These are phyloP conservation scores for Microthyrium microscopicum DNA, from an alignment of 2,329 filamentous ascomycete genomes.

Conservation along the genomic window DNA sequence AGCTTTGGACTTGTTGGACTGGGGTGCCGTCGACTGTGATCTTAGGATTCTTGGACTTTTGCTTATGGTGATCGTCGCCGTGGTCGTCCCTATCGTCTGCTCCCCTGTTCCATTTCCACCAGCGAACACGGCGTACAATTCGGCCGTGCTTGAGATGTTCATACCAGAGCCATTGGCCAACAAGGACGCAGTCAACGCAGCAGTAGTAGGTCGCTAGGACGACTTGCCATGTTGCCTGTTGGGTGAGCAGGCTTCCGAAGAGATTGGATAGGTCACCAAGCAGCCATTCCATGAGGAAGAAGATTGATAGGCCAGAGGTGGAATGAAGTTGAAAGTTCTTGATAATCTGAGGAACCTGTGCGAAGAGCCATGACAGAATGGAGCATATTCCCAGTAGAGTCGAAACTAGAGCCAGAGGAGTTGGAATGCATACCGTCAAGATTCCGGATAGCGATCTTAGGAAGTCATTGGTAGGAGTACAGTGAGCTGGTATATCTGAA, in stretches of 20 bases:
- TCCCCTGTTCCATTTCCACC: conserved; percentile 7
- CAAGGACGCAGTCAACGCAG: conserved; percentile 44
- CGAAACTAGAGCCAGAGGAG: conserved; percentile 44
- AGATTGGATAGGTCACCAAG: conserved; percentile 47
- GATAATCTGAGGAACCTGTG: conserved; percentile 52
- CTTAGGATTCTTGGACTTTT: conserved; percentile 2
- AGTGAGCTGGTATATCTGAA: conserved; percentile 33
- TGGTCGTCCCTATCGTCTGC: too few species aligned
- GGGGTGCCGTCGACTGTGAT: conserved; percentile 5
- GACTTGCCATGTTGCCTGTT: conserved; percentile 50
- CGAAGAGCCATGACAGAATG: conserved; percentile 52
- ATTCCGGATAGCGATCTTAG: conserved; percentile 39
- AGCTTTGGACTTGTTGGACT: conserved; percentile 5
- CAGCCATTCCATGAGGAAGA: conserved; percentile 50
- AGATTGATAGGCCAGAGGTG: conserved; percentile 47
- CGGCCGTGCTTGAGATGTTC: conserved; percentile 36
- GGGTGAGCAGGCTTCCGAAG: conserved; percentile 44
- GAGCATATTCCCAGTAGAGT: conserved; percentile 43
- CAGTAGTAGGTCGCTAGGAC: conserved; percentile 50
- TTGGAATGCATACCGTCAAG: conserved; percentile 47
- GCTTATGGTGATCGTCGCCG: too few species aligned
- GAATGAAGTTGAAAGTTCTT: conserved; percentile 49
- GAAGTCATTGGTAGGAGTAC: conserved; percentile 41
- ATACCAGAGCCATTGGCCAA: conserved; percentile 51
- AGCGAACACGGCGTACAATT: conserved; percentile 22